Evolutionary conservation across 495 filamentous ascomycete species (phyloP).

Genomic region (Podospora fimiseda): DNA sequence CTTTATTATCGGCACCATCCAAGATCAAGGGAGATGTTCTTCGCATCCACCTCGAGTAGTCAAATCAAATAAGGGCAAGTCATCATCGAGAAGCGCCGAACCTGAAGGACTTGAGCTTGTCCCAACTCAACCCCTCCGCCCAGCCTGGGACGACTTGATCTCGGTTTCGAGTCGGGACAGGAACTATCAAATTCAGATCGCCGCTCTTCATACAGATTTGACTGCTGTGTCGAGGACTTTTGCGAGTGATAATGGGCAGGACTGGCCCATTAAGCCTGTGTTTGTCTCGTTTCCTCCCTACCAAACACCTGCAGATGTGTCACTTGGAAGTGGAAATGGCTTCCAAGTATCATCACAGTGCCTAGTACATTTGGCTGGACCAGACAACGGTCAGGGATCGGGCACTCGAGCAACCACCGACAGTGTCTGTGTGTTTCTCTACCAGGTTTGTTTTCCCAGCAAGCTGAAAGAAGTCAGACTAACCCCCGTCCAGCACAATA

Average conservation of each 20-base stretch:
- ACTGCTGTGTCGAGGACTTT: slow-evolving; percentile 12
- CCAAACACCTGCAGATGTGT: slow-evolving; percentile 22
- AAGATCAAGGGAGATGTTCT: slow-evolving; percentile 39
- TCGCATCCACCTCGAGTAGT: slow-evolving; percentile 41
- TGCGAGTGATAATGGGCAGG: slow-evolving; percentile 13
- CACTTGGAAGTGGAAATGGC: slow-evolving; percentile 24
- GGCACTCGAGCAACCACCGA: slow-evolving; percentile 12
- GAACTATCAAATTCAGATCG: slow-evolving; percentile 29
- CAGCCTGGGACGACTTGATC: slow-evolving; percentile 39
- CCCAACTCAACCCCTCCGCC: slow-evolving; percentile 29
- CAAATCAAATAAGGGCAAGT: slow-evolving; percentile 23
- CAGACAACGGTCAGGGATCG: slow-evolving; percentile 13
- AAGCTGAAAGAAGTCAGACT: slow-evolving; percentile 13
- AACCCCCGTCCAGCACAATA: slow-evolving; percentile 21
- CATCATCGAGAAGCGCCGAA: slow-evolving; percentile 7
- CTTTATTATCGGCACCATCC: slow-evolving; percentile 42
- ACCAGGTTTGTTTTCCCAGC: slow-evolving; percentile 30
- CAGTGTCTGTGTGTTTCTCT: slow-evolving; percentile 38
- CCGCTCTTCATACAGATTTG: slow-evolving; percentile 30
- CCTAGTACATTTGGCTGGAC: slow-evolving; percentile 27
- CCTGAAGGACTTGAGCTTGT: slow-evolving; percentile 17
- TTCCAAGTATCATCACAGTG: slow-evolving; percentile 33
- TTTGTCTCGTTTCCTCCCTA: slow-evolving; percentile 22
- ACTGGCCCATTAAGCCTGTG: slow-evolving; percentile 9
- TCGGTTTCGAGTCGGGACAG: slow-evolving; percentile 21